Base-by-base conservation (phyloP, 2,329 filamentous ascomycete genomes). In the Diaporthe destruens region DNA sequence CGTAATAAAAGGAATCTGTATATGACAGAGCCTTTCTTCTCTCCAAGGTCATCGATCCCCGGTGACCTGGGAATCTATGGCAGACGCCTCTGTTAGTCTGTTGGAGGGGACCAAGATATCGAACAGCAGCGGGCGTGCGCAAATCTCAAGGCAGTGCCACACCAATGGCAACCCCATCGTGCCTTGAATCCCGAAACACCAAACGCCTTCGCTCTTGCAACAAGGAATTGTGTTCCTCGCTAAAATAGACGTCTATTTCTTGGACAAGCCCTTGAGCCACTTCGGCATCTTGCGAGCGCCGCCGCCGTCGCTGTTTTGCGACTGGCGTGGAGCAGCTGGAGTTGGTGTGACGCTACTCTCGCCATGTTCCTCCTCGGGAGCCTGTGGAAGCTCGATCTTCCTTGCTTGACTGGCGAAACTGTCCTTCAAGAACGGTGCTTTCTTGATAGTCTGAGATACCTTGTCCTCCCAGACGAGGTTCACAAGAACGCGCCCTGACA, bases 391-490 rank as follows among this genome's bases (percentile, higher is more conserved):
- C 77, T 90, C 89, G 72, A 96, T 84, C 72, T 91, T 88, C 79
- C 88, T 88, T 0, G 94, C 94, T 77, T 89, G 86, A 68, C 87
- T 85, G 36, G 89, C 87, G 68, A 92, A 85, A 34, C 85, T 83
- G 1, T 80, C 76, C 77, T 89, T 91, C 71, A 96, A 81, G 68
- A 93, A 90, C 20, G 88, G 84, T 32, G 82, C 83, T 39, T 86
- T 87, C 73, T 91, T 85, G 6, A 87, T 87, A 14, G 86, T 83
- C 1, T 83, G 78, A n/a, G 88, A 85, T 1, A 91, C 92, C 49
- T 81, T 85, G 59, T 91, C 88, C 25, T 90, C 89, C 93, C 94
- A 97, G 1, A 90, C 83, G 74, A 97, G 88, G 73, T 92, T 96
- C 55, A 98, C 84, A 11, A 97, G 84, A 42, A 95, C 91, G 44